Evolutionary conservation across 129 eudicot genomes (phyloP), one percentile per base, ranked within the genome.

Genomic region (Dittrichia graveolens): DNA sequence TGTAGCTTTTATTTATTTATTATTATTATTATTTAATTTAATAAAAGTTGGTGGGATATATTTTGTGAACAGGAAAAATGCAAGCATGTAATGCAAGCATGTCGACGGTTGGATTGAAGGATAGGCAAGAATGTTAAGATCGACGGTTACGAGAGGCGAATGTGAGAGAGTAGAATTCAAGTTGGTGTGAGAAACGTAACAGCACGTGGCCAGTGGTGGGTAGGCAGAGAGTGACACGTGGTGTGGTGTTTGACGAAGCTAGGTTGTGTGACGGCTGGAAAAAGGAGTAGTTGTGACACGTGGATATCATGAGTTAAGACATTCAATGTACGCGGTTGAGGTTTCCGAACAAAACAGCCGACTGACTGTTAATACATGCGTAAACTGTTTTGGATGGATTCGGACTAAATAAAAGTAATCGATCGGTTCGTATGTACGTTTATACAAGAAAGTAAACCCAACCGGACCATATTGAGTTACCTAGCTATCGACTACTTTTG

Each of bases 191-290:
- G n/a, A 10, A n/a, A 3, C 43, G 39, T 4, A 42, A 19, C 6
- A 70, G 48, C 77, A 73, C 69, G 77, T 73, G 77, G 68, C 77
- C 11, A 49, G 69, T 72, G 77, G 35, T 35, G 60, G 55, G 76
- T 72, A 59, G 68, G 13, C 15, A n/a, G 77, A 72, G 40, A 72
- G 65, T 42, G 65, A 56, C 75, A 71, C 65, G 66, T 57, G 55
- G 64, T 5, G 37, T 73, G 31, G 19, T 48, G 61, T 61, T 61
- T 37, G 61, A 68, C 46, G 54, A 10, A 55, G n/a, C n/a, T n/a
- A n/a, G 65, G 54, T 16, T 54, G 50, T 6, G 3, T 35, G 70
- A 47, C 42, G 78, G 61, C 69, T 60, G 54, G 2, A n/a, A n/a
- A n/a, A n/a, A n/a, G n/a, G n/a, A 31, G 40, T 39, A 18, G 9